Evolutionary conservation across 176 grass and related monocot genomes (phyloP).

Genomic region (Microstegium vimineum): DNA sequence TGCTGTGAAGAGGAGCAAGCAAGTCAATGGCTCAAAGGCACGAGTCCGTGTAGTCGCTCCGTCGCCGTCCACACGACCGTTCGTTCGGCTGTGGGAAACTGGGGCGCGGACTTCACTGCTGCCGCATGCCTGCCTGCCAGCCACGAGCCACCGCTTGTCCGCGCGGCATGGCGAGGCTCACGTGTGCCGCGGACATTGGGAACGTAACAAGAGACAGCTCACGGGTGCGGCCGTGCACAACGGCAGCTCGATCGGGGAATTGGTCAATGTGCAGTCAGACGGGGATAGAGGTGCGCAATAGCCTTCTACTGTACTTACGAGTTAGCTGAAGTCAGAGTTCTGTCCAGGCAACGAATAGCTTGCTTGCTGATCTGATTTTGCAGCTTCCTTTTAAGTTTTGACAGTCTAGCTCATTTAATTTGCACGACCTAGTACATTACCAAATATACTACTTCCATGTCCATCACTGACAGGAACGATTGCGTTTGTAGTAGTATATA

Average conservation of each 20-base stretch:
- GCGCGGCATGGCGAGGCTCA: not conserved
- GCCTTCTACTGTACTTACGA: no score
- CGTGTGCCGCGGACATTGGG: not conserved
- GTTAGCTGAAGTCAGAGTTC: not conserved
- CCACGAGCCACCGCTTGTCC: no score
- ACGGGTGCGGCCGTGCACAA: not conserved
- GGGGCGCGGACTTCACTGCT: no score
- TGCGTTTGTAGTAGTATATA: not conserved
- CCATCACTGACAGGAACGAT: not conserved
- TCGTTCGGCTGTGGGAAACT: not conserved
- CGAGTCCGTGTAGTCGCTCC: not conserved
- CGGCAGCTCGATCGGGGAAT: not conserved
- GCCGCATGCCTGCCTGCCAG: no score
- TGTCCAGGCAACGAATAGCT: not conserved
- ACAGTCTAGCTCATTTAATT: not conserved
- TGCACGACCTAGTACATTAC: not conserved
- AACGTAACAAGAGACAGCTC: not conserved
- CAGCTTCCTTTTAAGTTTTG: not conserved
- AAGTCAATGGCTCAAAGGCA: not conserved
- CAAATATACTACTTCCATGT: no score
- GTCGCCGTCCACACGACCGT: not conserved
- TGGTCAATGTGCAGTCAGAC: not conserved
- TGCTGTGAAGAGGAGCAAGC: no score
- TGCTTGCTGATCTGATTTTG: not conserved
- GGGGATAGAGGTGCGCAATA: no score